These are phyloP conservation scores for Pseudozyma sp. DNA, from an alignment of 1,284 basidiomycete genomes.

Conservation along the genomic window DNA sequence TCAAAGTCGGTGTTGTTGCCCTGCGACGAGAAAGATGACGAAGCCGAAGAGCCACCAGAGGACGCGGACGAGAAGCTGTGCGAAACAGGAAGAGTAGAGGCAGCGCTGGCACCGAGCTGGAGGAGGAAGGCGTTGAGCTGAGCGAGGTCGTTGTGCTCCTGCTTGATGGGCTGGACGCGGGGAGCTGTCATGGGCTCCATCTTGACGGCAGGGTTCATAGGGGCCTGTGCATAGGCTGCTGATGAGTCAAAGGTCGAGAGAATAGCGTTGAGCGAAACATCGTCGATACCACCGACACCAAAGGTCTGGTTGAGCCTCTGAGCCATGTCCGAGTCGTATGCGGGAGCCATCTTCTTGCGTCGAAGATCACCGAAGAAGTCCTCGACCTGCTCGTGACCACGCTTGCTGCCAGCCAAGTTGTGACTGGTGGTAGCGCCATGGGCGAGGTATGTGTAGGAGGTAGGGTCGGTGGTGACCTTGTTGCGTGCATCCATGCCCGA, in stretches of 20 bases:
- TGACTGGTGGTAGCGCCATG: constrained; percentile 54
- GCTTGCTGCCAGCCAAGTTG: constrained; percentile 53
- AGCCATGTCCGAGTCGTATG: constrained; percentile 64
- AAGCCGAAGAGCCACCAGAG: constrained; percentile 17
- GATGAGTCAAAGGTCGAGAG: constrained; percentile 43
- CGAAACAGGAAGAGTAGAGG: constrained; percentile 46
- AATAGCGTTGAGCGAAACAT: constrained; percentile 53
- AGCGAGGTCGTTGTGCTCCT: constrained; percentile 67
- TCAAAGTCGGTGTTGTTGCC: constrained; percentile 49
- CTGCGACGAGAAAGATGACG: constrained; percentile 40
- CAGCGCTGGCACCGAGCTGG: constrained; percentile 66
- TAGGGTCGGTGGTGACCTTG: constrained; percentile 56
- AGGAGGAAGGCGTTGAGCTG: constrained; percentile 67
- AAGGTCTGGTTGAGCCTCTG: constrained; percentile 62
- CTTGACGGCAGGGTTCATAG: constrained; percentile 25
- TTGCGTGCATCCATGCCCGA: constrained; percentile 32
- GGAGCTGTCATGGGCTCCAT: constrained; percentile 6
- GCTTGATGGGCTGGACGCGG: constrained; percentile 70
- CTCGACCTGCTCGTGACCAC: constrained; percentile 56
- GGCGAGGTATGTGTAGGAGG: constrained; percentile 56
- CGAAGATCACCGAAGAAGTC: constrained; percentile 63
- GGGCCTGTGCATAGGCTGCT: constrained; percentile 15
- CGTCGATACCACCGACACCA: constrained; percentile 52
- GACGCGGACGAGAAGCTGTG: constrained; percentile 36
- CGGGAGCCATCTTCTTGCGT: constrained; percentile 60